Evolutionary conservation across 2,329 filamentous ascomycete species (phyloP).

Genomic region (Chaetomium globosum): DNA sequence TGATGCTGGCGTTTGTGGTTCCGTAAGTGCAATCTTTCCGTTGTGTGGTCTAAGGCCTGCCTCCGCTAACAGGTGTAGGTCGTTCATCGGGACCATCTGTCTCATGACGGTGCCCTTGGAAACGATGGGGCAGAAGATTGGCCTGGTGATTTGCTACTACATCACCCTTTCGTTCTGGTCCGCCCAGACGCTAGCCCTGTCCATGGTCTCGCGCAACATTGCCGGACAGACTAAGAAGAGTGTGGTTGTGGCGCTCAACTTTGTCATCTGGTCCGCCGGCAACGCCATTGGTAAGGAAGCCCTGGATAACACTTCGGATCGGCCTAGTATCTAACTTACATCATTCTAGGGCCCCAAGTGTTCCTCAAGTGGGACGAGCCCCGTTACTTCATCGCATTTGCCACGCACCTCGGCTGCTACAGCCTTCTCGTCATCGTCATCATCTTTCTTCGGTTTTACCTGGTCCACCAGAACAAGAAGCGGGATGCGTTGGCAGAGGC

Average conservation of each 20-base stretch:
- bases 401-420: constrained; percentile 71
- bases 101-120: constrained; percentile 68
- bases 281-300: constrained; percentile 62
- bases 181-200: constrained; percentile 67
- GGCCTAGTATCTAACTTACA: neutral
- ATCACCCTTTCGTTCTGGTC: constrained; percentile 79
- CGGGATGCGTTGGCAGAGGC: constrained; percentile 53
- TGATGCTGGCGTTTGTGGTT: constrained; percentile 67
- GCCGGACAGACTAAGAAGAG: constrained; percentile 75
- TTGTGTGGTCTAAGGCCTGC: neutral
- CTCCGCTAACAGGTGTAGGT: constrained; percentile 47
- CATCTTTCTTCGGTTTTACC: constrained; percentile 60
- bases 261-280: constrained; percentile 68
- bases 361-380: constrained; percentile 64
- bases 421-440: constrained; percentile 60
- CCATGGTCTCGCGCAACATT: constrained; percentile 69
- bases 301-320: neutral
- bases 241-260: constrained; percentile 68
- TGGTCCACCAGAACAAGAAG: constrained; percentile 60
- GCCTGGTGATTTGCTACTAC: constrained; percentile 73
- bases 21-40: constrained; percentile 52
- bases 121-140: constrained; percentile 61
- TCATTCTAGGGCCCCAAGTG: constrained; percentile 60
- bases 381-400: constrained; percentile 69
- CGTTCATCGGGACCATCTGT: constrained; percentile 70